These are phyloP conservation scores for Mortierella hygrophila DNA, from an alignment of 192 early-diverging fungal genomes.

Conservation along the genomic window DNA sequence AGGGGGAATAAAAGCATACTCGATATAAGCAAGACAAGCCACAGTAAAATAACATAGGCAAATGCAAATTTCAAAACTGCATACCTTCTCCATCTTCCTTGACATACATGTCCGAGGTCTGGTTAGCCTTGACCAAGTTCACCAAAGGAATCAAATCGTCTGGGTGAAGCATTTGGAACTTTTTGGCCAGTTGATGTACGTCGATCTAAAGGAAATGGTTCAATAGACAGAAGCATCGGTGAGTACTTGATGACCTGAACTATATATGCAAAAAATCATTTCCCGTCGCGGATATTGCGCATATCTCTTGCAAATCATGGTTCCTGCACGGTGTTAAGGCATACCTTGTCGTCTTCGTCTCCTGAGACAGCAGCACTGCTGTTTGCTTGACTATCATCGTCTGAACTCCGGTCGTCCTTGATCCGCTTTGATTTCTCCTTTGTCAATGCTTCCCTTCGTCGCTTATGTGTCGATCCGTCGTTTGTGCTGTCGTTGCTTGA, in stretches of 20 bases:
- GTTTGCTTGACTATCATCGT: conserved; percentile 41
- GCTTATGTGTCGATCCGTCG: conserved; percentile 31
- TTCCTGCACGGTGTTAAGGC: not conserved
- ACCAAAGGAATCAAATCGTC: conserved; percentile 56
- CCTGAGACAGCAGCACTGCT: conserved; percentile 47
- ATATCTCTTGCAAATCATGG: not conserved
- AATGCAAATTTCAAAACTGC: not conserved
- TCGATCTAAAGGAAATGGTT: conserved; percentile 19
- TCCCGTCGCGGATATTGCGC: not conserved
- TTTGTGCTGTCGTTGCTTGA: conserved; percentile 32
- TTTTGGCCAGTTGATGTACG: conserved; percentile 55
- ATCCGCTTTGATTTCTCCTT: conserved; percentile 50
- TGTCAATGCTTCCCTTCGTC: conserved; percentile 30
- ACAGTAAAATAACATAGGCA: not conserved
- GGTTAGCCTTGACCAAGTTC: conserved; percentile 52
- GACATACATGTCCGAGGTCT: conserved; percentile 59
- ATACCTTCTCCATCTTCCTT: conserved; percentile 60
- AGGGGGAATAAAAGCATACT: not conserved
- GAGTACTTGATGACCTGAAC: not conserved
- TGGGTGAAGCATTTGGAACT: conserved; percentile 49
- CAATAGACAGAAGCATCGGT: not conserved
- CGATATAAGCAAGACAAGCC: not conserved
- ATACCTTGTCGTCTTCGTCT: conserved; percentile 45
- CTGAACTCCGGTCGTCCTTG: conserved; percentile 39
- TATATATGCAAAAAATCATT: too few species aligned